phyloP scores from a whole-genome alignment of 2,329 filamentous ascomycete genomes.

The Cladophialophora immunda region DNA sequence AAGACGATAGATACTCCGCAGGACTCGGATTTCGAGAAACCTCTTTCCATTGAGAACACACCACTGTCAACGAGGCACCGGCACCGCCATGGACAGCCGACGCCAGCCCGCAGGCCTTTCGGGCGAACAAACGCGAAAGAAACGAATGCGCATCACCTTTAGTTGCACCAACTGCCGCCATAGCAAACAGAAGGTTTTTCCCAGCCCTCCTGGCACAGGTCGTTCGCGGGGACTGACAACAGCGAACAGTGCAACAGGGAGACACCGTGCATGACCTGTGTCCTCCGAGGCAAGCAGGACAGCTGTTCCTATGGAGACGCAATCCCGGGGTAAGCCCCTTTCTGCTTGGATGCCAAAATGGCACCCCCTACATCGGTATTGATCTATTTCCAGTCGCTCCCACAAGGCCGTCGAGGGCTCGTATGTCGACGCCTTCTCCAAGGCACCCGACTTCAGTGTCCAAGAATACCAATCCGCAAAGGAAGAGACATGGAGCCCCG shows the following conservation, averaged over 20 bases:
- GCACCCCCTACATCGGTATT: background rate
- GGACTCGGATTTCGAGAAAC: constrained; percentile 10
- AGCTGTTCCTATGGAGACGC: constrained; percentile 19
- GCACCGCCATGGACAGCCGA: constrained; percentile 10
- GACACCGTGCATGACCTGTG: constrained; percentile 26
- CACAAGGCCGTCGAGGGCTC: background rate
- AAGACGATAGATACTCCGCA: constrained; percentile 11
- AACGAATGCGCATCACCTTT: constrained; percentile 24
- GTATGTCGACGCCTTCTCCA: constrained; percentile 8
- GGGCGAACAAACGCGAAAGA: constrained; percentile 15
- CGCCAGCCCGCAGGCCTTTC: constrained; percentile 2
- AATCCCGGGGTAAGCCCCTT: constrained; percentile 13
- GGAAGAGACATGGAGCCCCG: constrained; percentile 11
- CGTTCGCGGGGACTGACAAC: background rate
- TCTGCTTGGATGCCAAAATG: background rate
- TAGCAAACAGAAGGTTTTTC: constrained; percentile 23
- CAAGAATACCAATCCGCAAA: constrained; percentile 1
- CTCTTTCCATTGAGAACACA: background rate
- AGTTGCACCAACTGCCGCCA: constrained; percentile 29
- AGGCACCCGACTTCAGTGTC: constrained; percentile 1
- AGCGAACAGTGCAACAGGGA: constrained; percentile 20
- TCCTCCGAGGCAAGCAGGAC: constrained; percentile 27
- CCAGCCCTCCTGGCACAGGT: background rate
- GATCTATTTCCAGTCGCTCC: background rate
- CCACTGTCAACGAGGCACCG: background rate